Evolutionary conservation across 2,329 filamentous ascomycete species (phyloP), one percentile per base, ranked within the genome.

Genomic region (Xylaria sp.): DNA sequence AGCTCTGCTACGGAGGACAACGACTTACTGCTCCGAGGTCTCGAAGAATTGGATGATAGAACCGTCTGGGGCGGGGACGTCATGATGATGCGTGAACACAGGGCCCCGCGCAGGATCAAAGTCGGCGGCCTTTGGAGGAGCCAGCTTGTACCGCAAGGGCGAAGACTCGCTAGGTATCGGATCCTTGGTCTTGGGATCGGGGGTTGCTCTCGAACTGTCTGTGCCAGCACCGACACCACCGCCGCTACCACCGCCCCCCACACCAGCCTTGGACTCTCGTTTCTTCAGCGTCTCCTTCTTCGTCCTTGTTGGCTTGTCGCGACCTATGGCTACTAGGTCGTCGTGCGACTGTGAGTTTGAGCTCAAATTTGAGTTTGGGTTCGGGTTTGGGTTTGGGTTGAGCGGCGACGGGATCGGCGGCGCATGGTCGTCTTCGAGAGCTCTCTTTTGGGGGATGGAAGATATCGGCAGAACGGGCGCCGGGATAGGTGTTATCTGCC

Each of bases 361-460:
- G 23, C 78, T 77, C 72, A 48, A 12, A 12, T 58, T 63, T 20
- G 34, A 10, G 7, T 77, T 75, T 73, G 58, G 2, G 23, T 37
- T 32, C 25, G 55, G 25, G 32, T 56, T 70, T 2, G 77, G 10
- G 55, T 91, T 89, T 56, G 90, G 89, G 74, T 94, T 94, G 70
- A 94, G 86, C 34, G 92, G 92, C 12, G 92, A 94, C 2, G 92
- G 89, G 1, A 94, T 85, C 13, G 89, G 86, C 4, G 92, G 92
- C 70, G 86, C 86, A 79, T 94, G 90, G 77, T 89, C 89, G 75
- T 92, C 91, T 70, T 92, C 90, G 37, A 91, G 84, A 25, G 84
- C 82, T 68, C 90, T 89, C 76, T 92, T 92, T 77, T 91, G 86
- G 3, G 90, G 88, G 28, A 91, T 82, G 10, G 84, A 84, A 60